These are phyloP conservation scores for Kurtzmaniella quercitrusa DNA, from an alignment of 1,139 yeast genomes.

Conservation along the genomic window DNA sequence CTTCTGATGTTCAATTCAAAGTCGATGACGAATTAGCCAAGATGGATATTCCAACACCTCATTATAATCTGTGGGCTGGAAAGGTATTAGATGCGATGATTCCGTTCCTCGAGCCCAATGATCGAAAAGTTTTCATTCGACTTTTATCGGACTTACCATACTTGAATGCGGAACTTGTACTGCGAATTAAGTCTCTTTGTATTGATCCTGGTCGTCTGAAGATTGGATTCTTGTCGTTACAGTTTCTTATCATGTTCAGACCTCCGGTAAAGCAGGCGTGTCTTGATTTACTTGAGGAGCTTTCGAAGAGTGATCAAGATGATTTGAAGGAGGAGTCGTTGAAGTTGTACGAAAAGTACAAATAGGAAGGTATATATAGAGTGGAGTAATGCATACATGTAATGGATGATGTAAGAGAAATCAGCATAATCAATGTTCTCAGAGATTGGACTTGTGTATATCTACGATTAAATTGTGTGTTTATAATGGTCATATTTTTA, in stretches of 20 bases:
- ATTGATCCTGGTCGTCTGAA: conserved; percentile 79
- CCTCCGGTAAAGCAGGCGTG: conserved; percentile 77
- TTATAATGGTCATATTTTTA: no score
- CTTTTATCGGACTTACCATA: conserved; percentile 83
- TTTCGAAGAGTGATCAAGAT: conserved; percentile 48
- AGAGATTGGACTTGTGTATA: no score
- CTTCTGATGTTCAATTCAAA: conserved; percentile 9
- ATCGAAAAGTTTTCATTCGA: conserved; percentile 76
- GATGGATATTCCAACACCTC: conserved; percentile 32
- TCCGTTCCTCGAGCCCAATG: conserved; percentile 77
- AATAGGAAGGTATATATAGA: neutral
- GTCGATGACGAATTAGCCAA: conserved; percentile 12
- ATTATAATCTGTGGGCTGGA: conserved; percentile 65
- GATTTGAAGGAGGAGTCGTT: conserved; percentile 55
- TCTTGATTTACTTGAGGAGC: conserved; percentile 56
- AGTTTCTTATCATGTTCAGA: conserved; percentile 81
- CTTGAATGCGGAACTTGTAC: conserved; percentile 56
- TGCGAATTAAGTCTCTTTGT: conserved; percentile 68
- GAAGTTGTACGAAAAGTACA: conserved; percentile 49
- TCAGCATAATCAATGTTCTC: no score
- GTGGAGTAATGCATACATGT: neutral
- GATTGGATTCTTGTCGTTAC: conserved; percentile 77
- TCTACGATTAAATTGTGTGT: no score
- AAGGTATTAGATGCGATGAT: conserved; percentile 74
- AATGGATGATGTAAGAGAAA: neutral